Evolutionary conservation across 768 basidiomycete genomes (phyloP).

Genomic region (Peribolospora baueri): DNA sequence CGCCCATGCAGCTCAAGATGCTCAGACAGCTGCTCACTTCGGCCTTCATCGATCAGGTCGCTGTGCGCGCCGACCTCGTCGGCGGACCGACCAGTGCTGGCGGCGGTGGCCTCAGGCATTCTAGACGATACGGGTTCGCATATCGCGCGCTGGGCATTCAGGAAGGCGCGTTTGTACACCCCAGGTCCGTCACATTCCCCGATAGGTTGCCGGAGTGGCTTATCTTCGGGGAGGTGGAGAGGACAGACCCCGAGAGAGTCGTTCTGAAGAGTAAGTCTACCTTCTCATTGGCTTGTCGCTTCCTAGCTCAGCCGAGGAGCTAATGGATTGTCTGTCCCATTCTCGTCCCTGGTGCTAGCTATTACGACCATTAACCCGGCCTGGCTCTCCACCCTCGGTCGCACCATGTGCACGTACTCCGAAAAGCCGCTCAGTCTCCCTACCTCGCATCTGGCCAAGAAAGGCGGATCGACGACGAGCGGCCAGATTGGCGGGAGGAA

Average conservation of each 20-base stretch:
- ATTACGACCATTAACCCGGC: constrained; percentile 62
- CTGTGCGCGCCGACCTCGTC: constrained; percentile 62
- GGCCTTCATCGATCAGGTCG: constrained; percentile 85
- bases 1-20: constrained; percentile 44
- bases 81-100: constrained; percentile 26
- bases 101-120: constrained; percentile 39
- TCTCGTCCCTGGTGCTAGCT: constrained; percentile 24
- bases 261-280: constrained; percentile 49
- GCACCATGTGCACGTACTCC: constrained; percentile 66
- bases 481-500: background rate
- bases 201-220: constrained; percentile 59
- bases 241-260: constrained; percentile 32
- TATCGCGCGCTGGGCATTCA: constrained; percentile 60
- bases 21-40: constrained; percentile 67
- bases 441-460: background rate
- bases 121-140: constrained; percentile 47
- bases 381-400: constrained; percentile 63
- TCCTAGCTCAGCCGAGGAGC: background rate
- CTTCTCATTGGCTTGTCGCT: background rate
- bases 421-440: constrained; percentile 25
- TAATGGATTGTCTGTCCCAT: background rate
- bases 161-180: constrained; percentile 76
- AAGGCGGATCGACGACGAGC: constrained; percentile 6
- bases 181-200: constrained; percentile 52
- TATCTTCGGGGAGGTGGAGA: constrained; percentile 56